Base-by-base conservation (phyloP, 768 basidiomycete genomes). In the Suillus occidentalis region DNA sequence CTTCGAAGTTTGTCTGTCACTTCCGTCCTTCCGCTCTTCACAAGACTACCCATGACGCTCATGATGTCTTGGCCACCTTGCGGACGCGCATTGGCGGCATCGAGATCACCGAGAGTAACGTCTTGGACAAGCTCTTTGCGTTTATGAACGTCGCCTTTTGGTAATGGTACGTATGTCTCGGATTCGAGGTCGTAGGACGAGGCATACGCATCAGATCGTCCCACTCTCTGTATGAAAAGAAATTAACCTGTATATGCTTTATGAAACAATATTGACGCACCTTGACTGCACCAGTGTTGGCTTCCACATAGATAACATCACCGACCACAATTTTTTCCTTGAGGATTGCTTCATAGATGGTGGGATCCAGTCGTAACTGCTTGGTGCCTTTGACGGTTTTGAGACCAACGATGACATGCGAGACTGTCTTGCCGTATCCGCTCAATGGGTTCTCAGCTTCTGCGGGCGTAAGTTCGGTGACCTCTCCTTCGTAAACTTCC, bases 31-130 rank as follows among this genome's bases (percentile, higher is more conserved):
- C 94, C 90, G 45, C 89, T 94, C 77, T 95, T 97, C 67, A 97
- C 93, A 18, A 99, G 82, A 70, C 82, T 90, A 7, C 87, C 90
- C 97, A 99, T 98, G 36, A 98, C 95, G 73, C 91, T 92, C 96
- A 98, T 98, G 76, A 99, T 97, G 70, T 99, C 97, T 77, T 98
- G 97, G 2, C 97, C 96, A 22, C 97, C 92, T 73, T 93, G 94
- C 14, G 97, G 97, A 34, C 95, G 86, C 5, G 95, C 96, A 75
- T 99, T 99, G 4, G 97, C 97, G 49, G 94, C 92, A 74, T 99
- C 97, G 43, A 99, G 83, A 73, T 99, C 97, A 59, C 96, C 95
- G 6, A 99, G 81, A 0, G 95, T 97, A 50, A 98, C 91, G 67
- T 97, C 95, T 75, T 98, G 95, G 2, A 98, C 93, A 12, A 97